These are phyloP conservation scores for Nevesoporus exiguus DNA, from an alignment of 768 basidiomycete genomes.

Conservation along the genomic window DNA sequence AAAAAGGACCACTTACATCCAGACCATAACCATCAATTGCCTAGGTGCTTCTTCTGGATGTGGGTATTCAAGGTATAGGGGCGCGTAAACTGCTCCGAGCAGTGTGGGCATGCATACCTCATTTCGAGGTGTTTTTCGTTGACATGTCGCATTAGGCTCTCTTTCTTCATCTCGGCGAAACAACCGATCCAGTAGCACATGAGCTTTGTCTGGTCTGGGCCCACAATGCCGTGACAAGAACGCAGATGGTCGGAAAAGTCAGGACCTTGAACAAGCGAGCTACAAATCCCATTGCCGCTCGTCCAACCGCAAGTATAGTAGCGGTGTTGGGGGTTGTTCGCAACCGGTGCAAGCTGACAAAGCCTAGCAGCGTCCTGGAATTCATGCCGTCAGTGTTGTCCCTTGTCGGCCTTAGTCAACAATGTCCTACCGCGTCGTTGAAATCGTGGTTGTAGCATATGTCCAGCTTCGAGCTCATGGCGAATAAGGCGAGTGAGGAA, in stretches of 20 bases:
- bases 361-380: slow-evolving; percentile 10
- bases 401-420: not conserved
- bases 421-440: slow-evolving; percentile 7
- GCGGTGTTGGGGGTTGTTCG: slow-evolving; percentile 1
- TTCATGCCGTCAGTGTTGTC: slow-evolving; percentile 1
- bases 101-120: slow-evolving; percentile 16
- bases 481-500: not conserved
- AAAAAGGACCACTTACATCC: not conserved
- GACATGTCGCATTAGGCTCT: slow-evolving; percentile 28
- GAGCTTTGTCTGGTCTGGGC: slow-evolving; percentile 8
- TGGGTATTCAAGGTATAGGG: slow-evolving; percentile 21
- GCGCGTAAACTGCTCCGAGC: slow-evolving; percentile 26
- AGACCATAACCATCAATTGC: not conserved
- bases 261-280: not conserved
- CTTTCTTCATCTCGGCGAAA: slow-evolving; percentile 20
- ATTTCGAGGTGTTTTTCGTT: slow-evolving; percentile 24
- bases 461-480: slow-evolving; percentile 6
- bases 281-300: not conserved
- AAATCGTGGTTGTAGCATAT: slow-evolving; percentile 3
- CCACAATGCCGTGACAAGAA: slow-evolving; percentile 16
- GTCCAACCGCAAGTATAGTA: slow-evolving; percentile 21
- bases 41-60: slow-evolving; percentile 5
- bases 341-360: not conserved
- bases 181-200: slow-evolving; percentile 22
- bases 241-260: slow-evolving; percentile 25